A percentile compares a stretch with the other conserved stretches of the same genome.
Evolutionary conservation across 2,329 filamentous ascomycete genomes (phyloP).

Genomic region (Didymella segeticola): DNA sequence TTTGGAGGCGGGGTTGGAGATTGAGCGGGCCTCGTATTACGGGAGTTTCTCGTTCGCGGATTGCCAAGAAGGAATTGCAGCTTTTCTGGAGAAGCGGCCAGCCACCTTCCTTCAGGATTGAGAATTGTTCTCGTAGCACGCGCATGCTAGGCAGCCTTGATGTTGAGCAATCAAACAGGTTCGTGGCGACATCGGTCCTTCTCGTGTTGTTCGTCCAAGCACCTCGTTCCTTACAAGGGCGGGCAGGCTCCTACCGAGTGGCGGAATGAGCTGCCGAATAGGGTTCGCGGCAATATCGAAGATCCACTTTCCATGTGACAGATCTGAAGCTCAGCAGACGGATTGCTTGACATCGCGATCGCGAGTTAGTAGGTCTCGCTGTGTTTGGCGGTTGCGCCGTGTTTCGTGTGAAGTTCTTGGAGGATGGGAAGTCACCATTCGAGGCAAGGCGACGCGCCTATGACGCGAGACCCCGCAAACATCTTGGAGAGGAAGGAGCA

Average conservation of each 20-base stretch:
- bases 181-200: conserved; percentile 4
- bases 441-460: not conserved
- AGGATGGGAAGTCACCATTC: not conserved
- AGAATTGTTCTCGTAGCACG: not conserved
- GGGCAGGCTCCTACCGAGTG: not conserved
- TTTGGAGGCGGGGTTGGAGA: conserved; percentile 51
- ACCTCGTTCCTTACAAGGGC: conserved; percentile 1
- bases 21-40: conserved; percentile 44
- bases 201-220: not conserved
- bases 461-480: conserved; percentile 1
- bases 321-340: not conserved
- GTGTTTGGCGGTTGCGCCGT: not conserved
- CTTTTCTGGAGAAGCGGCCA: conserved; percentile 52
- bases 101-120: conserved; percentile 26
- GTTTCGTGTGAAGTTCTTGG: not conserved
- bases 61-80: conserved; percentile 52
- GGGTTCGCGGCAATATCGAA: not conserved
- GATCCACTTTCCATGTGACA: conserved; percentile 3
- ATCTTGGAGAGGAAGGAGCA: conserved; percentile 10
- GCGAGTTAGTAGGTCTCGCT: not conserved
- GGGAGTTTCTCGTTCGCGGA: conserved; percentile 48
- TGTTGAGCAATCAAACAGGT: not conserved
- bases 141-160: not conserved
- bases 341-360: conserved; percentile 2
- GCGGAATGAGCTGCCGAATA: conserved; percentile 7